phyloP scores from a whole-genome alignment of 345 rosid species.

The Populus nigra region DNA sequence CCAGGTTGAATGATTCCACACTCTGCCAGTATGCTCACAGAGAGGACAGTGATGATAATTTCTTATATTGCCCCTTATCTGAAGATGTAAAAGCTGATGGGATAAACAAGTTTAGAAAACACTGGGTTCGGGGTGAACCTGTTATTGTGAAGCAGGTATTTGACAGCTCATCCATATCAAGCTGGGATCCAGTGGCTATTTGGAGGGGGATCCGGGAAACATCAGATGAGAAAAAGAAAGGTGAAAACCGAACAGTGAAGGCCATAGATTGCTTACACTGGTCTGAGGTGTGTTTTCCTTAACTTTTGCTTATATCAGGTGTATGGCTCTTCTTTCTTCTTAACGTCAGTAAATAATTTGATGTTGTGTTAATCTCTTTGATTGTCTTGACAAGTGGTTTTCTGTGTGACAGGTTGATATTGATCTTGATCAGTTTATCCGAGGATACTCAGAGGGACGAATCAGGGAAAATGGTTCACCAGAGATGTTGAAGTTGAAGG shows the following conservation, averaged over 20 bases:
- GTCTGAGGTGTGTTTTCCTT: constrained; percentile 59
- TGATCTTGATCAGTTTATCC: constrained; percentile 61
- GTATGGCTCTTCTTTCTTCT: constrained; percentile 7
- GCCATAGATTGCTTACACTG: constrained; percentile 71
- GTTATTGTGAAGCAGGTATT: constrained; percentile 63
- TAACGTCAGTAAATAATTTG: neutral
- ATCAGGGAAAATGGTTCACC: constrained; percentile 46
- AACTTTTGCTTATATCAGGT: constrained; percentile 17
- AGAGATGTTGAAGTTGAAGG: constrained; percentile 71
- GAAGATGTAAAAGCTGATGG: constrained; percentile 55
- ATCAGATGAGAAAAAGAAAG: constrained; percentile 65
- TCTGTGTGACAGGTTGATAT: constrained; percentile 63
- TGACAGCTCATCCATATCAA: constrained; percentile 54
- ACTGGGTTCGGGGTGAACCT: constrained; percentile 77
- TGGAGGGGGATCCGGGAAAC: constrained; percentile 74
- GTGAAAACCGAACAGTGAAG: constrained; percentile 59
- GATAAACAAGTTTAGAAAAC: constrained; percentile 62
- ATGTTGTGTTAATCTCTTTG: constrained; percentile 7
- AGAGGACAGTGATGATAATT: constrained; percentile 56
- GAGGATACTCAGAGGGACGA: constrained; percentile 68
- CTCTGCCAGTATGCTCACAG: constrained; percentile 50
- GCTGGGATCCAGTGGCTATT: constrained; percentile 81
- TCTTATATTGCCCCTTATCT: constrained; percentile 60
- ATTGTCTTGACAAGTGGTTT: constrained; percentile 9
- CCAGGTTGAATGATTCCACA: constrained; percentile 34